Percentiles rank a stretch among this genome's conserved stretches.
Evolutionary conservation across 805 yeast species (phyloP).

Genomic region (Pichia manshurica): DNA sequence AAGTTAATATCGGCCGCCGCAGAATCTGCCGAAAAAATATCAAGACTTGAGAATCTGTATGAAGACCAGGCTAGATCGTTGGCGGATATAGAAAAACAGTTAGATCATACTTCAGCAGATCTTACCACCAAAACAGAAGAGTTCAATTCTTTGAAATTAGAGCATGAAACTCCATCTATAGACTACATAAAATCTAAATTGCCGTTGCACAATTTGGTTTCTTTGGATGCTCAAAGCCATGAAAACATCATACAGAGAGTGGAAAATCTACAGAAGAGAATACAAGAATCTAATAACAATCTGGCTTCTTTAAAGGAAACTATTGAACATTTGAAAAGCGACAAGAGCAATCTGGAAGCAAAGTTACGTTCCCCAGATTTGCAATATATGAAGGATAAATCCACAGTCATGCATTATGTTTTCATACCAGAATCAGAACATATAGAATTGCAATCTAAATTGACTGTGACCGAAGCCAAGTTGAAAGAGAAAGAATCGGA

Average conservation of each 20-base stretch:
- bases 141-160: slow-evolving; percentile 1
- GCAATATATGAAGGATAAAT: slow-evolving; percentile 22
- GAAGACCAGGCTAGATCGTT: background rate
- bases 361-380: slow-evolving; percentile 14
- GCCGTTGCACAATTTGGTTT: slow-evolving; percentile 13
- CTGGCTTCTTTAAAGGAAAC: background rate
- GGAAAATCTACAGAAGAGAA: slow-evolving; percentile 2
- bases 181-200: slow-evolving; percentile 19
- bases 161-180: slow-evolving; percentile 26
- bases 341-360: slow-evolving; percentile 6
- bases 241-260: slow-evolving; percentile 4
- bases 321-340: slow-evolving; percentile 1
- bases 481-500: slow-evolving; percentile 4
- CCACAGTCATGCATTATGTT: slow-evolving; percentile 17
- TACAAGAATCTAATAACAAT: slow-evolving; percentile 2
- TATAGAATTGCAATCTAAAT: background rate
- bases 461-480: slow-evolving; percentile 2
- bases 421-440: slow-evolving; percentile 17
- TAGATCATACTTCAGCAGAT: background rate
- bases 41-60: background rate
- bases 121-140: background rate
- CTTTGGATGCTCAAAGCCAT: slow-evolving; percentile 13
- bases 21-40: background rate
- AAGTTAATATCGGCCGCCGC: background rate
- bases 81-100: background rate